Evolutionary conservation across 1,284 basidiomycete species (phyloP), one percentile per base, ranked within the genome.

Genomic region (Chalciporus sp.): DNA sequence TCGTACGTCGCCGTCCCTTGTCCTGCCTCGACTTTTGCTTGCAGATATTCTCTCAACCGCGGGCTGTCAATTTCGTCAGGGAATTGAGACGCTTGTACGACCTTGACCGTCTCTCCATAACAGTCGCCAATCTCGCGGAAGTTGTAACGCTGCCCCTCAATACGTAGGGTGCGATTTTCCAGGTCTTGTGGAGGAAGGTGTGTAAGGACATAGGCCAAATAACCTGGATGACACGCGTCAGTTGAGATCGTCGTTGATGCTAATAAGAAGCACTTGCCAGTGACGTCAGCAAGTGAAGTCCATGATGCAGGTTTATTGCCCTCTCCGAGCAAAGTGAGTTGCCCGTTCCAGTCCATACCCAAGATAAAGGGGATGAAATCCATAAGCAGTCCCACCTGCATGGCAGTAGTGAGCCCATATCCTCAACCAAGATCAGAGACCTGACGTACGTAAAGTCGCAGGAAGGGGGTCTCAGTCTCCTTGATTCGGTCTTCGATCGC

Each of bases 161-260:
- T 63, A 33, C 66, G 63, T 57, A 76, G 57, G 9, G 55, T 61
- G 27, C 55, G 53, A 53, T 65, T 55, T 7, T 60, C 49, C 35
- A 73, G 49, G 20, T 70, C 58, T 42, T 58, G 51, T 9, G 42
- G 49, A 16, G 63, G 58, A 26, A 66, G 56, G 27, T 62, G 55
- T 14, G 67, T 66, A 23, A 75, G 58, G 28, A 69, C 62, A 48
- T 71, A 63, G 9, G 66, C 69, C 23, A 72, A 47, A 61, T 66
- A 76, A 29, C 66, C 60, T 49, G 53, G 19, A 42, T 28, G 10
- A 10, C 6, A 16, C n/a, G n/a, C 23, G 16, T 53, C 14, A 23
- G 20, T 11, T 39, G 27, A 33, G n/a, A 27, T 52, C 10, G n/a
- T 43, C 35, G 2, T 31, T 7, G 7, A 44, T 20, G 40, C 16